Conservation (phyloP, 148 eudicot genomes). For the Cornus florida region DNA sequence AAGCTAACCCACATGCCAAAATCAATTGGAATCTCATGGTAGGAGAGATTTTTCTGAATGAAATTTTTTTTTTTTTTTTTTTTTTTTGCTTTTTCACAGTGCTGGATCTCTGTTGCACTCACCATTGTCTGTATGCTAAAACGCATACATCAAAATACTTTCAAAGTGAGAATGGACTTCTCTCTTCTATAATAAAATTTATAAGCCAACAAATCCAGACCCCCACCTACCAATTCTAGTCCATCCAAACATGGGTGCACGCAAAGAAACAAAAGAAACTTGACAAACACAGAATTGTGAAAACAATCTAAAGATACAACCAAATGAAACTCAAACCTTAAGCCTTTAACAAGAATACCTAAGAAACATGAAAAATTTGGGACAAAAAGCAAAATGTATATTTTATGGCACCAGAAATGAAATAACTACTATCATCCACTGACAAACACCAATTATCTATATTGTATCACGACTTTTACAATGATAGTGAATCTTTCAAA, state of each 20-base stretch:
- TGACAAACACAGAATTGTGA: no score
- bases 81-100: no score
- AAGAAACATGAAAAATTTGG: neutral
- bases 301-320: neutral
- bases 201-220: neutral
- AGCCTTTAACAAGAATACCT: neutral
- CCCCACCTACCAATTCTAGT: neutral
- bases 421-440: neutral
- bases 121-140: neutral
- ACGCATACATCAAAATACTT: neutral
- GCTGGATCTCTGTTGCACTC: neutral
- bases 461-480: neutral
- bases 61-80: neutral
- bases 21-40: neutral
- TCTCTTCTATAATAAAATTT: neutral
- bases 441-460: neutral
- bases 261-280: neutral
- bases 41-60: constrained; percentile 4
- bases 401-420: neutral
- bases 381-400: neutral
- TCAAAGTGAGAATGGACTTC: neutral
- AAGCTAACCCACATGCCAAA: neutral
- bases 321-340: neutral
- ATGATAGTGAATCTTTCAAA: neutral
- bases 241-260: neutral